Percentiles rank a stretch among this genome's conserved stretches.
These are phyloP conservation scores for Phycomyces blakesleeanus DNA, from an alignment of 192 early-diverging fungal genomes.

Conservation along the genomic window DNA sequence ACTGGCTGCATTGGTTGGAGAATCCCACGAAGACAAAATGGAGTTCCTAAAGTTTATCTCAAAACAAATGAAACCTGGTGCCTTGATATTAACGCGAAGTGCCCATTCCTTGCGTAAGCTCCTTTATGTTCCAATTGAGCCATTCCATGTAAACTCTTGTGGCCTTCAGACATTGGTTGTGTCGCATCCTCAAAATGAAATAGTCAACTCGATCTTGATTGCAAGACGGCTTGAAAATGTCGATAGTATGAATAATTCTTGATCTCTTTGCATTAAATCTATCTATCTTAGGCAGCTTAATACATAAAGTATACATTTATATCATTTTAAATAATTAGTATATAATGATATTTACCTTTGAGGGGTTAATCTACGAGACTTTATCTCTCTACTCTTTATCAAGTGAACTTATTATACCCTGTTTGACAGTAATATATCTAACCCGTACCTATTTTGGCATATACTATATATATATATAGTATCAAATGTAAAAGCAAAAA, in stretches of 20 bases:
- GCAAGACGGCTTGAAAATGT: constrained; percentile 20
- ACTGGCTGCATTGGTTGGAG: constrained; percentile 24
- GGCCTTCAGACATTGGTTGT: constrained; percentile 14
- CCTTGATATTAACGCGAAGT: constrained; percentile 23
- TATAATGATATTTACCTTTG: no score
- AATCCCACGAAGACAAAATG: constrained; percentile 12
- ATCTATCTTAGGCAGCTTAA: no score
- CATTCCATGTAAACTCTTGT: constrained; percentile 11
- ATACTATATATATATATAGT: no score
- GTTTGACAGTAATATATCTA: no score
- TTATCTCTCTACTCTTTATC: no score
- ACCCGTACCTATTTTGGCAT: no score
- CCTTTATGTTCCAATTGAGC: constrained; percentile 21
- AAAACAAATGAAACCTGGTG: constrained; percentile 17
- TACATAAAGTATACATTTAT: no score
- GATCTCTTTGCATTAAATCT: no score
- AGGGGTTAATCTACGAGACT: no score
- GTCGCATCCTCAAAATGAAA: constrained; percentile 25
- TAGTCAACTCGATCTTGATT: constrained; percentile 30
- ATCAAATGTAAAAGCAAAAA: no score
- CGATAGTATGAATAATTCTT: not conserved
- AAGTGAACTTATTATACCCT: no score
- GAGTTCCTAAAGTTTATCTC: constrained; percentile 8
- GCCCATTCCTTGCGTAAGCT: constrained; percentile 27
- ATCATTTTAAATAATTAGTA: no score